phyloP scores from a whole-genome alignment of 495 filamentous ascomycete species.

The Podospora didyma region DNA sequence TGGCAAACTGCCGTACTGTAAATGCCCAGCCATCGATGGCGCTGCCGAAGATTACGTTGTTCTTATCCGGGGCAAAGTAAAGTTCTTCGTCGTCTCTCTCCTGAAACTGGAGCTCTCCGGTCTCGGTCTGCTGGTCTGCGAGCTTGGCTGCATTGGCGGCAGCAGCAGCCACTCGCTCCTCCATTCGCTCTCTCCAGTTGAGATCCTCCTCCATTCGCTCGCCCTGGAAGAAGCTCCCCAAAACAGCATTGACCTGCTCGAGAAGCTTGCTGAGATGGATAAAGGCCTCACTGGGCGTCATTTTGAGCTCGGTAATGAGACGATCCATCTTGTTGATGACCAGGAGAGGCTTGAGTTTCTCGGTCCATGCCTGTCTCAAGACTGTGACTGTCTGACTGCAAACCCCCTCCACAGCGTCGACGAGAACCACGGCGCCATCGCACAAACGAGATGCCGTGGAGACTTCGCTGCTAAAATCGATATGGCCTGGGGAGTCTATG shows the following conservation, averaged over 20 bases:
- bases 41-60: slow-evolving; percentile 98
- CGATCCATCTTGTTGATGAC: slow-evolving; percentile 99
- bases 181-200: slow-evolving; percentile 90
- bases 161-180: slow-evolving; percentile 68
- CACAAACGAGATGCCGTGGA: slow-evolving; percentile 92
- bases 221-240: slow-evolving; percentile 96
- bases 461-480: slow-evolving; percentile 98
- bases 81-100: slow-evolving; percentile 95
- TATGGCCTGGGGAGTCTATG: slow-evolving; percentile 96
- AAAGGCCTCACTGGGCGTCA: slow-evolving; percentile 87
- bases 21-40: slow-evolving; percentile 98
- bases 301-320: slow-evolving; percentile 85
- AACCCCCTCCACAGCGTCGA: slow-evolving; percentile 98
- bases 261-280: slow-evolving; percentile 84
- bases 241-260: slow-evolving; percentile 94
- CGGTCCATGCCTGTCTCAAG: slow-evolving; percentile 89
- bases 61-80: slow-evolving; percentile 96
- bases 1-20: slow-evolving; percentile 89
- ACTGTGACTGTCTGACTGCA: slow-evolving; percentile 98
- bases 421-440: slow-evolving; percentile 89
- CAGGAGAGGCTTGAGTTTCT: slow-evolving; percentile 89
- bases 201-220: slow-evolving; percentile 99
- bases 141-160: slow-evolving; percentile 45
- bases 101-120: slow-evolving; percentile 66
- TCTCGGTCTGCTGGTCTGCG: slow-evolving; percentile 46